These are phyloP conservation scores for Penicillium ochrochloron DNA, from an alignment of 495 filamentous ascomycete species.

Conservation along the genomic window DNA sequence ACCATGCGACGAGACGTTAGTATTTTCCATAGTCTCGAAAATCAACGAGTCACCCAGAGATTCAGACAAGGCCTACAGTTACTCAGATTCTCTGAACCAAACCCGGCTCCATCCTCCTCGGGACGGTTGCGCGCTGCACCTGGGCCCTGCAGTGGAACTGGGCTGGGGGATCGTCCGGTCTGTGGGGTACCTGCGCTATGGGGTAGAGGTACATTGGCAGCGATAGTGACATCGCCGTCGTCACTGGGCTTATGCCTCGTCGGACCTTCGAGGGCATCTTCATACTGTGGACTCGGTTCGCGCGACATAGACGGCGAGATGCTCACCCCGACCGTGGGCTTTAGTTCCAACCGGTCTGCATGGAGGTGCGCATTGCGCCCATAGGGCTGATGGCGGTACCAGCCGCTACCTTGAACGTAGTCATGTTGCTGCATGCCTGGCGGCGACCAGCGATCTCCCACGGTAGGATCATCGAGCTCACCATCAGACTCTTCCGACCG, in stretches of 20 bases:
- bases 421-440: conserved; percentile 60
- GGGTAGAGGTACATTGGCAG: conserved; percentile 62
- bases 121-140: conserved; percentile 29
- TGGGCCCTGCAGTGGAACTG: conserved; percentile 38
- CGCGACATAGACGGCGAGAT: conserved; percentile 52
- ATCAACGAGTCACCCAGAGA: not conserved
- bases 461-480: conserved; percentile 44
- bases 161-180: conserved; percentile 58
- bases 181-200: conserved; percentile 54
- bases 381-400: conserved; percentile 63
- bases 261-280: conserved; percentile 54
- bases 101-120: conserved; percentile 39
- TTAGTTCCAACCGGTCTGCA: conserved; percentile 40
- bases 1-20: conserved; percentile 37
- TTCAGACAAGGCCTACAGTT: conserved; percentile 56
- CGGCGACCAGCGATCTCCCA: conserved; percentile 59
- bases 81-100: conserved; percentile 51
- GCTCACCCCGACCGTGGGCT: conserved; percentile 49
- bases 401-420: conserved; percentile 54
- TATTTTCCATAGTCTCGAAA: conserved; percentile 38
- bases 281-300: conserved; percentile 59
- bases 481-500: conserved; percentile 64
- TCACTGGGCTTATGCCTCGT: conserved; percentile 30
- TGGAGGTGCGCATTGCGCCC: conserved; percentile 38
- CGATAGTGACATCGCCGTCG: conserved; percentile 51